Evolutionary conservation across 2,329 filamentous ascomycete genomes (phyloP), one percentile per base, ranked within the genome.

Genomic region (Diplodia seriata): DNA sequence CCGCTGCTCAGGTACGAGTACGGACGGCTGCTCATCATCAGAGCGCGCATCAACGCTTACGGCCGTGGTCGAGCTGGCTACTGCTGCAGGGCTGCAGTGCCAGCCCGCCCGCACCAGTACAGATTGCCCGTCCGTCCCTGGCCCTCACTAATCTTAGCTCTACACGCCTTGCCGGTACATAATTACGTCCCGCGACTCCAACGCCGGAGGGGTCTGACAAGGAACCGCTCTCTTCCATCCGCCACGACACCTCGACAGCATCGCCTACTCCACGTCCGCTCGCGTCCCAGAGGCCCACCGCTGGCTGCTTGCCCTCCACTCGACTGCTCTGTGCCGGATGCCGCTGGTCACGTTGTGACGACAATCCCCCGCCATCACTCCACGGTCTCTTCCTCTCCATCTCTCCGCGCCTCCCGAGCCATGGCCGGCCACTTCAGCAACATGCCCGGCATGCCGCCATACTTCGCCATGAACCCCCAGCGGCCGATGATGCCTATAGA

Each of bases 341-440:
- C 59, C 20, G 59, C 59, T 51, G 29, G 40, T 55, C 62, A 51
- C 59, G 29, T 8, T 26, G 59, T 63, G 43, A 51, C 51, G 33
- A 47, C 43, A 40, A 43, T 7, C 40, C 11, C n/a, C 65, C 55
- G 50, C 51, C 53, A 57, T 23, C 61, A 36, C 64, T 51, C 53
- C 50, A 36, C 36, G 53, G 51, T 20, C 66, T 67, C 63, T 66
- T 6, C 8, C 43, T 20, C 43, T 47, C 43, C 18, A 47, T 20
- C 43, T 14, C 62, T 61, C 66, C 66, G 68, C 72, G 67, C 56
- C 67, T 47, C 67, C 29, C 36, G 61, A 73, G 71, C 70, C 70
- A 79, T 79, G 78, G 78, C 77, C 74, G 76, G 76, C 69, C 78
- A 76, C 71, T 79, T 79, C 70, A 74, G 74, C 68, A 71, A 76